Evolutionary conservation across 2,329 filamentous ascomycete species (phyloP).

Genomic region (Paraconiothyrium brasiliense): DNA sequence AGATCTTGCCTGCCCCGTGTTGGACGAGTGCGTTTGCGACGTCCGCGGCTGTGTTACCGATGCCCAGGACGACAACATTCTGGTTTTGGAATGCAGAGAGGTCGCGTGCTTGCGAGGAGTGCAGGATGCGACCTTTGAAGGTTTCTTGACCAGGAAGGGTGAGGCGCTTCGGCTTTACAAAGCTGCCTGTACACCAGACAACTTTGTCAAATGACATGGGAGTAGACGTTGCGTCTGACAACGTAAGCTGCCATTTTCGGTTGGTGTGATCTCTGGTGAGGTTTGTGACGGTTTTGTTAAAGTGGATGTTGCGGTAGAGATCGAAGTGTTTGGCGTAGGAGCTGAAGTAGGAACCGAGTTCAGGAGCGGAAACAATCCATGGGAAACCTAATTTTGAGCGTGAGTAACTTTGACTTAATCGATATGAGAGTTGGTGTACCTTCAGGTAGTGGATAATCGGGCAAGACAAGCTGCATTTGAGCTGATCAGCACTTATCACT

Average conservation of each 20-base stretch:
- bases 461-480: background rate
- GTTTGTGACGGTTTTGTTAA: background rate
- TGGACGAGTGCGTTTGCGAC: constrained; percentile 31
- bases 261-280: background rate
- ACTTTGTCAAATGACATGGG: constrained; percentile 4
- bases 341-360: background rate
- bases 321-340: constrained; percentile 2
- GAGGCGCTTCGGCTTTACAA: background rate
- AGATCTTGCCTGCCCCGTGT: constrained; percentile 30
- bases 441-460: background rate
- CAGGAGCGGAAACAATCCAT: background rate
- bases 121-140: background rate
- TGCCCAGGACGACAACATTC: constrained; percentile 36
- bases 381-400: background rate
- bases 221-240: background rate
- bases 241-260: background rate
- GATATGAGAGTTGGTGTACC: background rate
- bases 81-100: background rate
- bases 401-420: background rate
- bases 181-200: background rate
- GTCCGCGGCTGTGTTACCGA: constrained; percentile 39
- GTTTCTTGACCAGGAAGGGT: background rate
- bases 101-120: background rate
- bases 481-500: background rate
- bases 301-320: constrained; percentile 7